Evolutionary conservation across 768 basidiomycete species (phyloP), one percentile per base, ranked within the genome.

Genomic region (Suillus alpinus): DNA sequence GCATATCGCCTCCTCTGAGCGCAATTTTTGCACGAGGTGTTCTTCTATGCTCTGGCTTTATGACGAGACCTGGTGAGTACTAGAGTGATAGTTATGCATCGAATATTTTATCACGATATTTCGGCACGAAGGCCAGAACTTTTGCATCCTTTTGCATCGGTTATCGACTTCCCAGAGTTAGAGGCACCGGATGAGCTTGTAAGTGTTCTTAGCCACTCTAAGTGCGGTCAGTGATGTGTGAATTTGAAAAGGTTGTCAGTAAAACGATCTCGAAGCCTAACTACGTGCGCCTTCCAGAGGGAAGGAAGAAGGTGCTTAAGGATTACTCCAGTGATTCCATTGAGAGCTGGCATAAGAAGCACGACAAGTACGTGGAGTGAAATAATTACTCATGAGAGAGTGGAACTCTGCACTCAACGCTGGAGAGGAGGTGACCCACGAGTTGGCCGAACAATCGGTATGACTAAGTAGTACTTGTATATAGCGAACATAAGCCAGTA

Each of bases 11-110:
- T 71, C 77, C 0, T 87, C 87, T 12, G 83, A 88, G 64, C 76
- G 87, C 37, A 81, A 81, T 63, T 89, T 89, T 67, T 88, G 87
- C 66, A 78, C 77, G 32, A 83, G 80, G 60, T 89, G 87, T 67
- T 84, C 86, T 1, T 69, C 80, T 46, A 88, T 88, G 87, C 72
- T 88, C 9, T 89, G 87, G 87, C 65, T 85, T 31, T 88, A 83
- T 59, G 84, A 87, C 57, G 66, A 76, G 53, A 61, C 63, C 1
- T 87, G 85, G 87, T 87, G 52, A 40, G 78, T 62, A 14, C 13
- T 10, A 44, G 20, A 44, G 31, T 59, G n/a, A 56, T 34, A 51
- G 31, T 41, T 13, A 29, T 18, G 34, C 49, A 53, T 43, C 46
- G 13, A 23, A 20, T 29, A 23, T 46, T 64, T 14, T 55, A 6